Evolutionary conservation across 108 stramenopile genomes (phyloP), one percentile per base, ranked within the genome.

Genomic region (Seminavis robusta): DNA sequence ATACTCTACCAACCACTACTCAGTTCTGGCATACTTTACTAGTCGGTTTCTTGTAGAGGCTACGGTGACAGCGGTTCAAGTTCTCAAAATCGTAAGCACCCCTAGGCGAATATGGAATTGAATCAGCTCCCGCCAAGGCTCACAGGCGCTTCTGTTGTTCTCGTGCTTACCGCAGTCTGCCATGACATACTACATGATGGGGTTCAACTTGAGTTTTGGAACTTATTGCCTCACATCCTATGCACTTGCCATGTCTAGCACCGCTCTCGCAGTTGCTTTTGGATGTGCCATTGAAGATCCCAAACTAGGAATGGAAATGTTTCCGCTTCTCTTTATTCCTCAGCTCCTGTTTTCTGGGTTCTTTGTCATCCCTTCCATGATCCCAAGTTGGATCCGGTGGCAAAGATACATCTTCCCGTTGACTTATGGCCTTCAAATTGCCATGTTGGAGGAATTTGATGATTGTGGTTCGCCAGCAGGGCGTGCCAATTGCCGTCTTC

Each of bases 281-380:
- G 83, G 83, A 0, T 80, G 68, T 27, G 25, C 65, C 6, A 77
- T 80, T 9, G 72, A 59, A 44, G 67, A 80, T 61, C 69, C 78
- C 15, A 75, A 81, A n/a, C 32, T 69, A 10, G 88, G 60, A 0
- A 61, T 61, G 30, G 81, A 89, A 56, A 60, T 84, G 27, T 56
- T 81, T 9, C 93, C 93, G 1, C 24, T 86, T 8, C 52, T 90
- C 0, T 81, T 89, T 59, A 83, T 91, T 9, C 93, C 93, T 20
- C 93, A 94, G 55, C 67, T 94, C 42, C 81, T 94, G 11, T 91
- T 94, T 58, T 78, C 84, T 32, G 93, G 92, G 1, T 85, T 94
- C 65, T 88, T 88, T 37, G 77, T 88, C 0, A 49, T 52, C 11
- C 70, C 76, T 23, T 59, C 73, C 6, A 56, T 87, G 34, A 81